Conservation (phyloP, 228 moss, liverwort and hornwort genomes). For the Sphagnum fallax region DNA sequence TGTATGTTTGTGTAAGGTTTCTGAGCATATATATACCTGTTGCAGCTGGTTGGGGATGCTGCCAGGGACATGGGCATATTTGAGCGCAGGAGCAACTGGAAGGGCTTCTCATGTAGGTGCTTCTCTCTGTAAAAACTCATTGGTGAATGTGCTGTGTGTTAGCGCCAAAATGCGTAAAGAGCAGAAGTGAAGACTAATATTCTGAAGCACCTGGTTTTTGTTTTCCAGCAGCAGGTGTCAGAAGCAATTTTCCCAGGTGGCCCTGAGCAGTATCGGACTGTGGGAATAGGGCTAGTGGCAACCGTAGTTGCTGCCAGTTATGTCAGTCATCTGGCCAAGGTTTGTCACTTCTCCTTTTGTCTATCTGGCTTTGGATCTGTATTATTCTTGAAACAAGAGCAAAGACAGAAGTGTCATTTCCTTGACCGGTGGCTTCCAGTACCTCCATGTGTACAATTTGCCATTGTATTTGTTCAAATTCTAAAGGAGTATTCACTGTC, state of each 20-base stretch:
- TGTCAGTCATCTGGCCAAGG: constrained; percentile 80
- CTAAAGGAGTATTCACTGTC: too few relatives aligned
- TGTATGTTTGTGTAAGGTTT: too few relatives aligned
- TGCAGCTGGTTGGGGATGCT: constrained; percentile 98
- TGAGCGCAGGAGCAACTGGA: constrained; percentile 91
- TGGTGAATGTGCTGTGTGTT: not conserved
- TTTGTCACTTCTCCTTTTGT: constrained; percentile 14
- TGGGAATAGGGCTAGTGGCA: constrained; percentile 75
- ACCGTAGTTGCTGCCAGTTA: constrained; percentile 86
- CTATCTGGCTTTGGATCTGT: not conserved
- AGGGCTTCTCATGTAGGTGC: constrained; percentile 71
- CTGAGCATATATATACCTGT: too few relatives aligned
- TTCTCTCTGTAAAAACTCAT: not conserved
- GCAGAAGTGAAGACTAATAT: not conserved
- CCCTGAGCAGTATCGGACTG: constrained; percentile 74
- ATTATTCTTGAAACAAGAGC: too few relatives aligned
- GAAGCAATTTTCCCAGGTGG: constrained; percentile 56
- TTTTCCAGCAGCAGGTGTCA: constrained; percentile 60
- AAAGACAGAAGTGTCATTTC: too few relatives aligned
- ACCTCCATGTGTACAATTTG: too few relatives aligned
- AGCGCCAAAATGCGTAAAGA: not conserved
- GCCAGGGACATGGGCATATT: constrained; percentile 96
- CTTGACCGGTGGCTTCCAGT: too few relatives aligned
- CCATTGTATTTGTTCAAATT: too few relatives aligned
- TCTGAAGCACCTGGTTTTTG: not conserved